Evolutionary conservation across 2,329 filamentous ascomycete species (phyloP), one percentile per base, ranked within the genome.

Genomic region (Amylocarpus encephaloides): DNA sequence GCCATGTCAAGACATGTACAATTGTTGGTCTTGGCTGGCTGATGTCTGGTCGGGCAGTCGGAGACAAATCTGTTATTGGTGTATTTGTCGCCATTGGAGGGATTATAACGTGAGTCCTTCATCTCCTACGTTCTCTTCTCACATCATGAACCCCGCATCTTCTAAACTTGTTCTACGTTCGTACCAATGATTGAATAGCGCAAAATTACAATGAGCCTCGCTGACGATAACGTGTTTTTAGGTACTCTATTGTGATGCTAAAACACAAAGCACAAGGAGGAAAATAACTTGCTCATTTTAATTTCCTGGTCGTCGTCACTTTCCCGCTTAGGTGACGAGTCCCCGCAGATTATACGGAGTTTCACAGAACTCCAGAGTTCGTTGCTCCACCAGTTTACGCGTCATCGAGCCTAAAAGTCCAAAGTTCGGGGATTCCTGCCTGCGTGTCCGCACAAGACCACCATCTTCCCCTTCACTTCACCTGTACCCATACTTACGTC

Each of bases 21-120:
- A 83, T 85, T 56, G 79, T 84, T n/a, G 74, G 75, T 15, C 66
- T 85, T 4, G 80, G 81, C 29, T 85, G 81, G 81, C 68, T 71
- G 49, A 71, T 69, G 0, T 79, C 75, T 10, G 76, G 78, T 7
- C 68, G 78, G n/a, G 72, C 73, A 9, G 73, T 79, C 26, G 73
- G 73, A 12, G 78, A 81, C 60, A 78, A 73, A 63, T 75, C 75
- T 5, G 64, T 80, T 18, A 55, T 78, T 39, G 79, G 79, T 19
- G 75, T 82, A 32, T 64, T 79, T 5, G 63, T 80, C 52, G 79
- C 79, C 5, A 68, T 83, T 44, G 73, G 71, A 22, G 79, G 78
- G 39, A 81, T 82, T 45, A 71, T 81, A 44, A 67, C 70, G 76
- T 82, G 68, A 67, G 76, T 71, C 48, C 38, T 40, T 5, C 16